phyloP scores from a whole-genome alignment of 345 rosid genomes.

The Citrus reticulata region DNA sequence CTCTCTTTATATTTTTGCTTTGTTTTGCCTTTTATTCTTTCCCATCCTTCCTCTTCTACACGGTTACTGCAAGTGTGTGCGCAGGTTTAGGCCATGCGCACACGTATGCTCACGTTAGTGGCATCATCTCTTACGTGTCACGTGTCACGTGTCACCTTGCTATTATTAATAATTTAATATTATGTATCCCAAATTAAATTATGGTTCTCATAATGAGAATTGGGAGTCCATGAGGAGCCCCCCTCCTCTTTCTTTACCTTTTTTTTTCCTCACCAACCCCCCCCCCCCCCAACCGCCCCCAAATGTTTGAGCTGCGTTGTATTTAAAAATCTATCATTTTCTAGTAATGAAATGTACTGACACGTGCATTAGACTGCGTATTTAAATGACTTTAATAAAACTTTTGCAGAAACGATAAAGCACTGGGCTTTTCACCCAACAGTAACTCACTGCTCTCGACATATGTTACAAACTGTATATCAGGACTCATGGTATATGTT shows the following conservation, averaged over 20 bases:
- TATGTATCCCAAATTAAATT: background rate
- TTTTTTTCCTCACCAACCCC: no score
- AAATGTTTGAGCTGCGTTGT: background rate
- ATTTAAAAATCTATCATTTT: no score
- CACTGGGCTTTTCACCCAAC: no score
- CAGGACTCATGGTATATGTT: no score
- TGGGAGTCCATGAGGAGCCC: background rate
- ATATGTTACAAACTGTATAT: no score
- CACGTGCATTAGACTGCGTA: background rate
- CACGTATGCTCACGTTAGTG: conserved; percentile 1
- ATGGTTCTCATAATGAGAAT: background rate
- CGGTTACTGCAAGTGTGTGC: conserved; percentile 40
- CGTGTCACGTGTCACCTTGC: no score
- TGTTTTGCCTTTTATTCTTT: conserved; percentile 17
- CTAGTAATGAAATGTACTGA: background rate
- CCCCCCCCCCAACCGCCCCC: no score
- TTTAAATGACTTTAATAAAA: no score
- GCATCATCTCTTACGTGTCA: background rate
- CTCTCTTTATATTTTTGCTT: conserved; percentile 8
- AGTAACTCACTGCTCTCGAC: no score
- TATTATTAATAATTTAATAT: no score
- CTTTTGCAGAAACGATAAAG: no score
- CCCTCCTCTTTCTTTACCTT: no score
- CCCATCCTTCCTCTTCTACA: conserved; percentile 20
- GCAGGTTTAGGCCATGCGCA: conserved; percentile 30